Base-by-base conservation (phyloP, 1,139 yeast genomes). In the Hyphopichia buzzinii region DNA sequence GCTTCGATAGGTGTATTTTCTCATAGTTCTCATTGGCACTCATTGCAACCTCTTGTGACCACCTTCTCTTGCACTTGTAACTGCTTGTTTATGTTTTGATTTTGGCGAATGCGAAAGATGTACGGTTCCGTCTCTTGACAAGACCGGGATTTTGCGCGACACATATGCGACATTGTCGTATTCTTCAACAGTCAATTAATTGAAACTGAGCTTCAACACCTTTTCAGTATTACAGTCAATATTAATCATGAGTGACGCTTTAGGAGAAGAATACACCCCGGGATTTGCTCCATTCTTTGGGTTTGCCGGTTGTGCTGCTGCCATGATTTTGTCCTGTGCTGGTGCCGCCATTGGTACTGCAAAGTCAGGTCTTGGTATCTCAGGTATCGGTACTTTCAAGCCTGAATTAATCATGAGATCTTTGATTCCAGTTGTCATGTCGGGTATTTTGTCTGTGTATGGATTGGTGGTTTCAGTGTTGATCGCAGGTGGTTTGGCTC, bases 311-410 rank as follows among this genome's bases (percentile, higher is more conserved):
- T 89, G 97, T 67, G 88, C 95, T 5, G 82, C 88, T 36, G 96
- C 97, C 38, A 86, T 88, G 85, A 77, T 87, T 27, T 72, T 90
- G 45, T 84, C 95, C 33, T 85, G 95, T 59, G 82, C 90, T 17
- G 98, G 99, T 42, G 98, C 98, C 19, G 97, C 97, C 44, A 84
- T 89, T 49, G 99, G 99, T 38, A 92, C 98, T 11, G 97, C 97
- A 47, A 94, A 94, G 67, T 87, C 96, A 31, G 99, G 99, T 42
- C 85, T 94, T 49, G 99, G 98, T 74, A 94, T 92, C 62, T 67
- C 92, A 21, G 94, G 94, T 74, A 83, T 84, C 43, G 92, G 92
- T 70, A 82, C 90, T 27, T 84, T 83, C 57, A 83, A 81, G 55
- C 94, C 94, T 16, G 92, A 84, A 55, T 67, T 84, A 49, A 84